phyloP scores from a whole-genome alignment of 768 basidiomycete genomes.

The Mycena alexandri region DNA sequence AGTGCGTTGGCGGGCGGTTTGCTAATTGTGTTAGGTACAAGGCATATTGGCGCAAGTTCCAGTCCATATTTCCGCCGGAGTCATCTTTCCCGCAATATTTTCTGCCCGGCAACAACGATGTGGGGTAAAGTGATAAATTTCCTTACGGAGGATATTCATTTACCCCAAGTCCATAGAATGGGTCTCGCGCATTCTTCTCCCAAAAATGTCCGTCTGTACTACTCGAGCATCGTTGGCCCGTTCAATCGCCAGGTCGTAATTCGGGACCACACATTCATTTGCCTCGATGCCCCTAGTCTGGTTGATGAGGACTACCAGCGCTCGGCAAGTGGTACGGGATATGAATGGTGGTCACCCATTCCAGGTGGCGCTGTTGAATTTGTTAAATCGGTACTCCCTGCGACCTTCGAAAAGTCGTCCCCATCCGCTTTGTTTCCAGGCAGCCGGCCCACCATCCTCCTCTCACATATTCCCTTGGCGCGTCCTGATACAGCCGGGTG shows the following conservation, averaged over 20 bases:
- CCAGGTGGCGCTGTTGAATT: conserved; percentile 71
- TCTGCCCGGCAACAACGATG: no score
- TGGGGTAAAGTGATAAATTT: background rate
- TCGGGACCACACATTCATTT: conserved; percentile 79
- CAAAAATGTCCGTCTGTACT: conserved; percentile 68
- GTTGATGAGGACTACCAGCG: conserved; percentile 86
- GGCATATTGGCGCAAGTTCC: conserved; percentile 68
- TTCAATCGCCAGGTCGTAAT: conserved; percentile 73
- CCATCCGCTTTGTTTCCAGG: conserved; percentile 36
- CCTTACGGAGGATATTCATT: background rate
- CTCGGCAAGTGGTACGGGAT: conserved; percentile 61
- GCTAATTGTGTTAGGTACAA: conserved; percentile 63
- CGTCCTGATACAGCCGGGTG: conserved; percentile 81
- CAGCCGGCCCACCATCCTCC: conserved; percentile 69
- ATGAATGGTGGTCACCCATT: conserved; percentile 68
- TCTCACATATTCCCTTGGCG: conserved; percentile 89
- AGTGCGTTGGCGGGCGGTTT: conserved; percentile 7
- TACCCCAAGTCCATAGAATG: conserved; percentile 54
- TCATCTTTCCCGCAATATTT: no score
- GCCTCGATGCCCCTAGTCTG: conserved; percentile 82
- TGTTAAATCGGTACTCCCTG: conserved; percentile 56
- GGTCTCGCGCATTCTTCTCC: conserved; percentile 66
- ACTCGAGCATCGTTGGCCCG: conserved; percentile 73
- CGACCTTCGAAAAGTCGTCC: conserved; percentile 48
- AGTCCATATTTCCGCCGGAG: conserved; percentile 33